These are phyloP conservation scores for Exidia glandulosa DNA, from an alignment of 768 basidiomycete genomes.

Conservation along the genomic window DNA sequence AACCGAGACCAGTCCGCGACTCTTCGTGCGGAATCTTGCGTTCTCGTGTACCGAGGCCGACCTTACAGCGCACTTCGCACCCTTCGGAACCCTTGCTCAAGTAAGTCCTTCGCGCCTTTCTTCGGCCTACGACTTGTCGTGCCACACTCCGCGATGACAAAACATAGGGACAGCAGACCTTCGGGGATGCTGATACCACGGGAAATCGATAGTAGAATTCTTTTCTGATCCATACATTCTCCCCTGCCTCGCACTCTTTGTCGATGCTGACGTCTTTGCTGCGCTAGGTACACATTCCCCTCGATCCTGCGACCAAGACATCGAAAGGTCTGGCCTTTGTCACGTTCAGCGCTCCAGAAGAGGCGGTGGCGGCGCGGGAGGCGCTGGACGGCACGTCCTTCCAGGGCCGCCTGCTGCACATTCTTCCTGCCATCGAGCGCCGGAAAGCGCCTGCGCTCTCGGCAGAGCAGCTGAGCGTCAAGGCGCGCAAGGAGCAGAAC, in stretches of 20 bases:
- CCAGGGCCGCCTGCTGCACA: slow-evolving; percentile 85
- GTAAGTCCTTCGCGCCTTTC: no score
- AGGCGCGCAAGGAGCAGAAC: slow-evolving; percentile 46
- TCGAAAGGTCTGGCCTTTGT: slow-evolving; percentile 57
- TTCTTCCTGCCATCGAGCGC: slow-evolving; percentile 68
- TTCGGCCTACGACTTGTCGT: not conserved
- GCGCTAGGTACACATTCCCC: slow-evolving; percentile 44
- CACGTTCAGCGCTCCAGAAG: slow-evolving; percentile 31
- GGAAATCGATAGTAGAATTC: slow-evolving; percentile 58
- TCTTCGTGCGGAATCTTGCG: slow-evolving; percentile 93
- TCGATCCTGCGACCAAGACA: slow-evolving; percentile 34
- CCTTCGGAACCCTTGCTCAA: slow-evolving; percentile 68
- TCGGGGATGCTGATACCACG: slow-evolving; percentile 44
- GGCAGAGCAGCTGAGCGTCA: slow-evolving; percentile 41
- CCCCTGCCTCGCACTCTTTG: not conserved
- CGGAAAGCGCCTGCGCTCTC: slow-evolving; percentile 28
- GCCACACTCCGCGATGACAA: slow-evolving; percentile 28
- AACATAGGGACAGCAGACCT: slow-evolving; percentile 50
- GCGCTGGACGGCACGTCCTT: slow-evolving; percentile 74
- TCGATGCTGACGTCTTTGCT: no score
- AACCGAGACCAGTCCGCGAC: slow-evolving; percentile 53
- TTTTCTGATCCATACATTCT: slow-evolving; percentile 25
- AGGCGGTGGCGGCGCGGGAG: slow-evolving; percentile 61
- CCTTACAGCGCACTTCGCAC: slow-evolving; percentile 47
- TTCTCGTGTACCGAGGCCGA: slow-evolving; percentile 74